A percentile compares a stretch with the other conserved stretches of the same genome.
Evolutionary conservation across 768 basidiomycete species (phyloP).

Genomic region (Kwoniella botswanensis): DNA sequence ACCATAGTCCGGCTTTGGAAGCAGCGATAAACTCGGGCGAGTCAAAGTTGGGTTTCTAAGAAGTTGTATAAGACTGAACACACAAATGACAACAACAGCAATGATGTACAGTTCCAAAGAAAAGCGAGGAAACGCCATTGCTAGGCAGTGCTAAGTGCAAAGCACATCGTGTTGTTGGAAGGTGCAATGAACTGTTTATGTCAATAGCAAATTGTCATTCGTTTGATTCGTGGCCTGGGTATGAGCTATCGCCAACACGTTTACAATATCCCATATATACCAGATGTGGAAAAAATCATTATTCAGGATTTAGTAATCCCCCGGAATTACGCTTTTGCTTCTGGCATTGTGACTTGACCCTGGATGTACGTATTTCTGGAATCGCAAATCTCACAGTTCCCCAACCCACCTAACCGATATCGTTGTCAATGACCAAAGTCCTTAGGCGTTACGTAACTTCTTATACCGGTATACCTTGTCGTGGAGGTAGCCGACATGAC

Average conservation of each 20-base stretch:
- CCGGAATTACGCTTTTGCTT: not conserved
- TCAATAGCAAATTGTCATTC: not conserved
- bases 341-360: not conserved
- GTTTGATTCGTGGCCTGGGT: not conserved
- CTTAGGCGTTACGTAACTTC: too few species aligned
- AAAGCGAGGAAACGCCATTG: not conserved
- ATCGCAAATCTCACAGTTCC: not conserved
- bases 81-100: not conserved
- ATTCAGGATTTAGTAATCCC: not conserved
- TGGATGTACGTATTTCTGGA: not conserved
- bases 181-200: not conserved
- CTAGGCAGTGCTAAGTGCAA: not conserved
- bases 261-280: not conserved
- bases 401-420: not conserved
- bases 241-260: not conserved
- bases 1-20: constrained; percentile 3
- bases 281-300: not conserved
- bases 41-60: not conserved
- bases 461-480: too few species aligned
- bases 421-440: too few species aligned
- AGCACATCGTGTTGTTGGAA: not conserved
- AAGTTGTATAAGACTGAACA: not conserved
- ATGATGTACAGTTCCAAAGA: not conserved
- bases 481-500: too few species aligned
- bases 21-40: constrained; percentile 4